Evolutionary conservation across 2,329 filamentous ascomycete species (phyloP).

Genomic region (Monosporascus sp.): DNA sequence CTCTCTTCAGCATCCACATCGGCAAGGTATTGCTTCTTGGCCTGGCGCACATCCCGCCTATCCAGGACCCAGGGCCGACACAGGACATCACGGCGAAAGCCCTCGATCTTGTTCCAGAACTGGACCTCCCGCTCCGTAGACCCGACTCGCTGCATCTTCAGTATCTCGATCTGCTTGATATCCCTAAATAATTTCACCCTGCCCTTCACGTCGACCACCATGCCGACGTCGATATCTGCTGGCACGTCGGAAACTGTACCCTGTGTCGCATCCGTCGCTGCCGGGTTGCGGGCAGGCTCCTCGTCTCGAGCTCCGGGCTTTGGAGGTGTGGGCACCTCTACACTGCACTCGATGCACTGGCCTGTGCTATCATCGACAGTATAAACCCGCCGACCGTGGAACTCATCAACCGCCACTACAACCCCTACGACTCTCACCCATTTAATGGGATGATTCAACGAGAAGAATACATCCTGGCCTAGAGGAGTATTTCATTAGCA

Average conservation of each 20-base stretch:
- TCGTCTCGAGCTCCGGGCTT: neutral
- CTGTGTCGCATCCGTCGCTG: neutral
- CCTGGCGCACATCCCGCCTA: constrained; percentile 42
- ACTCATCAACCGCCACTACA: constrained; percentile 58
- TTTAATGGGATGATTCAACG: constrained; percentile 69
- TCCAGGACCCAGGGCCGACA: constrained; percentile 50
- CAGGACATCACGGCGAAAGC: constrained; percentile 47
- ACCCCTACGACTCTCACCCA: constrained; percentile 69
- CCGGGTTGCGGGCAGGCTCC: neutral
- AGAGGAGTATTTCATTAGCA: neutral
- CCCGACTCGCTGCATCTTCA: constrained; percentile 41
- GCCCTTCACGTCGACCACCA: constrained; percentile 54
- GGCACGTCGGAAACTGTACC: constrained; percentile 4
- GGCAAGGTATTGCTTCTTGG: constrained; percentile 41
- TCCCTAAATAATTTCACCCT: constrained; percentile 41
- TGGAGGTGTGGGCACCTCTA: constrained; percentile 17
- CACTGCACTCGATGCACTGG: constrained; percentile 46
- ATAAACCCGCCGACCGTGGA: constrained; percentile 40
- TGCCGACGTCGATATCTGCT: constrained; percentile 40
- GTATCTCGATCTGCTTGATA: constrained; percentile 46
- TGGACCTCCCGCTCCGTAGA: constrained; percentile 52
- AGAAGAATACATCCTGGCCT: constrained; percentile 58
- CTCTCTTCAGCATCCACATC: constrained; percentile 18
- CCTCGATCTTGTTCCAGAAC: constrained; percentile 52
- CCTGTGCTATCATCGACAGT: constrained; percentile 64